A percentile compares a stretch with the other conserved stretches of the same genome.
Evolutionary conservation across 2,329 filamentous ascomycete species (phyloP).

Genomic region (Didymosphaeria variabile): DNA sequence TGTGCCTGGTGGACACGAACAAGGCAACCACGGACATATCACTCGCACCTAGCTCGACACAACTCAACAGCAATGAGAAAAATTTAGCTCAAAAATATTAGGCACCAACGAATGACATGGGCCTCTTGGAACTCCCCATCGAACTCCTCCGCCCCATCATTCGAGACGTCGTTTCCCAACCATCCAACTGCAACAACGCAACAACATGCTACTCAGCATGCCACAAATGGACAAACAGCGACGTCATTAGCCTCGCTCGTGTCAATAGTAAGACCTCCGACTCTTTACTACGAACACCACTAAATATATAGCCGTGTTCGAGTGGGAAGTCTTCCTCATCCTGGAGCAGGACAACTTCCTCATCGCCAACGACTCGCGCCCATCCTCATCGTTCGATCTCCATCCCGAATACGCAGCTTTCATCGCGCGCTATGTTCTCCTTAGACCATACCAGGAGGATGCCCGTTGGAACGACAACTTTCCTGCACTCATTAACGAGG

Average conservation of each 20-base stretch:
- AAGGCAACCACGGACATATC: slow-evolving; percentile 1
- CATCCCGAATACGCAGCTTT: background rate
- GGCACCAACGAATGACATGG: background rate
- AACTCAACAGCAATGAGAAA: background rate
- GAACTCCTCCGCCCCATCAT: slow-evolving; percentile 10
- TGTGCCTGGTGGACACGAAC: background rate
- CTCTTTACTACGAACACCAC: background rate
- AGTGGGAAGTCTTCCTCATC: slow-evolving; percentile 2
- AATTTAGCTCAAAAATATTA: background rate
- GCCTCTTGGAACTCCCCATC: slow-evolving; percentile 2
- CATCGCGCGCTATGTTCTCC: background rate
- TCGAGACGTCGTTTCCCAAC: background rate
- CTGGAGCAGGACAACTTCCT: background rate
- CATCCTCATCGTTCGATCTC: background rate
- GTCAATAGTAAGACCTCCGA: slow-evolving; percentile 6
- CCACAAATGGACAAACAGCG: background rate
- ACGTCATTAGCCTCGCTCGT: slow-evolving; percentile 2
- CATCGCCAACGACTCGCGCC: background rate
- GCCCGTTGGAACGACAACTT: slow-evolving; percentile 1
- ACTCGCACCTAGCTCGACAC: background rate
- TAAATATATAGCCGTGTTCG: background rate
- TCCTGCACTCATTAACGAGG: background rate
- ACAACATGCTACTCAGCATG: background rate
- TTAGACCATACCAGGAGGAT: background rate
- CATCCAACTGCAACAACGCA: too few relatives aligned